phyloP scores from a whole-genome alignment of 1,284 basidiomycete species.

The Microbotryum saponariae region DNA sequence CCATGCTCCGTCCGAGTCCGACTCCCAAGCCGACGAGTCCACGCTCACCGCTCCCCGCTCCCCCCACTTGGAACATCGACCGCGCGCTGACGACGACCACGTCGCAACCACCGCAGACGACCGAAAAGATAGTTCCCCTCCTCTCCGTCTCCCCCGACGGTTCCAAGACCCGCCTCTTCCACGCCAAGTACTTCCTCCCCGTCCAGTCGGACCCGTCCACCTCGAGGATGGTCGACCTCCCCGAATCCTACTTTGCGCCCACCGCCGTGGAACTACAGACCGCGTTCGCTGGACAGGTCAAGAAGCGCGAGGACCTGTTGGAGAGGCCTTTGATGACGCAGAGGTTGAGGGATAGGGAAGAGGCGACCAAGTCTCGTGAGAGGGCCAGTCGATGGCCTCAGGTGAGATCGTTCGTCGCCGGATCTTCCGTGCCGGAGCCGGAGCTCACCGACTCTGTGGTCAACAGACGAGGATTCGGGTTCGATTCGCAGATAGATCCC shows the following conservation, averaged over 20 bases:
- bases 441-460: not conserved
- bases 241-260: constrained; percentile 66
- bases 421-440: not conserved
- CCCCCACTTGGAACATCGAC: not conserved
- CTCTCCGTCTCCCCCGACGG: constrained; percentile 14
- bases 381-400: constrained; percentile 62
- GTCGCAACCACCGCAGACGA: too few species aligned
- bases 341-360: constrained; percentile 57
- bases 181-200: constrained; percentile 17
- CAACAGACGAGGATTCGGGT: constrained; percentile 68
- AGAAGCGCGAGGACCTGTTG: constrained; percentile 57
- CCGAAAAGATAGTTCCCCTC: constrained; percentile 3
- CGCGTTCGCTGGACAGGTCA: constrained; percentile 55
- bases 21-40: not conserved
- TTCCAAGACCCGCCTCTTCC: constrained; percentile 10
- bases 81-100: too few species aligned
- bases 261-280: constrained; percentile 64
- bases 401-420: constrained; percentile 44
- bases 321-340: constrained; percentile 70
- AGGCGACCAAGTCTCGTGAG: constrained; percentile 44
- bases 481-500: constrained; percentile 68
- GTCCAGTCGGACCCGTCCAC: not conserved
- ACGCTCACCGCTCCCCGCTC: not conserved
- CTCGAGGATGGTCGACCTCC: constrained; percentile 42
- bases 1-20: too few species aligned